These are phyloP conservation scores for Tephrocybe sp. DNA, from an alignment of 768 basidiomycete genomes.

Conservation along the genomic window DNA sequence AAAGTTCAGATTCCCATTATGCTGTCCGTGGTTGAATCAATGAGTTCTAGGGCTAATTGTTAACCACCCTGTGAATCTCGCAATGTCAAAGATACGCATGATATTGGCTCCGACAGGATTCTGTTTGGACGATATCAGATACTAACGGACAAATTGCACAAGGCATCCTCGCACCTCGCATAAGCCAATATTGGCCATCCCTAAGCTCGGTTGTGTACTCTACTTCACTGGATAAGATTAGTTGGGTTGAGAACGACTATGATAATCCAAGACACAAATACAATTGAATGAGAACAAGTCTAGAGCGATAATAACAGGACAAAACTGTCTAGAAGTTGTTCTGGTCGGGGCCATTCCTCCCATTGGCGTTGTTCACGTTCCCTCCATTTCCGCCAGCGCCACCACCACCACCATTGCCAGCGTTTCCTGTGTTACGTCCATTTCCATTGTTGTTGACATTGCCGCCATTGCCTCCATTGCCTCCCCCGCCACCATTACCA, in stretches of 20 bases:
- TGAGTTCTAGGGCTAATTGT: not conserved
- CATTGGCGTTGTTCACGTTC: not conserved
- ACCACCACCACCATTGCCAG: slow-evolving; percentile 1
- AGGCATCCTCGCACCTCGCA: too few relatives aligned
- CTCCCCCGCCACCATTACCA: slow-evolving; percentile 4
- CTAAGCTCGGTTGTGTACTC: too few relatives aligned
- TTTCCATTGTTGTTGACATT: slow-evolving; percentile 1
- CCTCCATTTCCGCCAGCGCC: not conserved
- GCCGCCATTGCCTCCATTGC: not conserved
- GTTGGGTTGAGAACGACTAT: too few relatives aligned
- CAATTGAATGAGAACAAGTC: not conserved
- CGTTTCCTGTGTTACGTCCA: not conserved
- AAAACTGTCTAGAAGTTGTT: not conserved
- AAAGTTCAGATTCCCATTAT: not conserved
- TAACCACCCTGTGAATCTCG: not conserved
- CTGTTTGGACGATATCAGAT: not conserved
- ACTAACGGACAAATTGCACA: not conserved
- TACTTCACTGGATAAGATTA: too few relatives aligned
- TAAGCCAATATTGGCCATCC: too few relatives aligned
- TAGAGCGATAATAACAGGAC: too few relatives aligned
- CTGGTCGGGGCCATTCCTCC: slow-evolving; percentile 3
- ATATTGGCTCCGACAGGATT: not conserved
- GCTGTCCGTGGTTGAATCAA: not conserved
- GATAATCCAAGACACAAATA: not conserved
- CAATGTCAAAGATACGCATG: not conserved